Evolutionary conservation across 768 basidiomycete genomes (phyloP), one percentile per base, ranked within the genome.

Genomic region (Leccinum disarticulatum): DNA sequence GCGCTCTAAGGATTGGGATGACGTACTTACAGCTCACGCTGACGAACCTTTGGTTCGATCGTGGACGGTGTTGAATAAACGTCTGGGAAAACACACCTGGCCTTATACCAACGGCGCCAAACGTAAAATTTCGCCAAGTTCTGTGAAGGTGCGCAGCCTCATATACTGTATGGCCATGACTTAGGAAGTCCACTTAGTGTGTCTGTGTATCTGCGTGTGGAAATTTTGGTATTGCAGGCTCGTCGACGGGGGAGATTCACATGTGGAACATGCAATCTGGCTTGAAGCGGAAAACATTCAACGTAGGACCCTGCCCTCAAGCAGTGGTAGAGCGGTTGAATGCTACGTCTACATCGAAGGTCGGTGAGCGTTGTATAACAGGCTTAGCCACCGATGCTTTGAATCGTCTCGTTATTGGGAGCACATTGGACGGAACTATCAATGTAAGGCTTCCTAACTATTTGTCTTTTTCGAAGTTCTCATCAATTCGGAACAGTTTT

Each of bases 201-300:
- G 91, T 95, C 17, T 91, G 88, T 62, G 90, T 98, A 19, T 90
- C 95, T 4, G 90, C 93, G 0, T 99, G 97, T 69, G 97, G 97
- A 8, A 98, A 98, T 69, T 99, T 98, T 70, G 93, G 91, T 30
- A 73, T 98, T 11, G 93, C 86, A 4, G 87, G 93, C 27, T 89
- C 90, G 1, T 91, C 91, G 2, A 87, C 84, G 0, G 91, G 92
- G 2, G 81, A 80, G 27, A 88, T 98, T 41, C 74, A 85, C 59
- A 88, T 95, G 88, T 98, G 93, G 90, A 99, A 98, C 70, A 86
- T 99, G 87, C 96, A 99, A 73, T 94, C 91, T 4, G 97, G 97
- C 2, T 82, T 95, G 59, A 83, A 84, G 65, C 81, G 96, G 49
- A 91, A 90, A 74, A 80, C 82, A 1, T 98, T 91, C 71, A 77